Evolutionary conservation across 2,329 filamentous ascomycete genomes (phyloP).

Genomic region (Colletotrichum higginsianum): DNA sequence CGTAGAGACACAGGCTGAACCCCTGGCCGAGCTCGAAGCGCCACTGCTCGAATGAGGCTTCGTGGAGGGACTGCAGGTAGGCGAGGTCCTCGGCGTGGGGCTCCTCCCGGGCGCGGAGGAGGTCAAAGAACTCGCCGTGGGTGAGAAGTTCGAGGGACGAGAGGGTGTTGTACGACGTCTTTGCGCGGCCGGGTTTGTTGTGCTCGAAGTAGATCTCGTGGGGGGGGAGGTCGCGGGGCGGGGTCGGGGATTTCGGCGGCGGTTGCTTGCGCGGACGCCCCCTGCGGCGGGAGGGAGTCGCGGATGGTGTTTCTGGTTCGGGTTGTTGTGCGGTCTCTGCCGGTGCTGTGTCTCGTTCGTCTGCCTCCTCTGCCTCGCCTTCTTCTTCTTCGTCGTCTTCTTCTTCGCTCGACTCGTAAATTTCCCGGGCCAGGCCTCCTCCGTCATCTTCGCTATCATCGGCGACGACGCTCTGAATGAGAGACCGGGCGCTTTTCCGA

Average conservation of each 20-base stretch:
- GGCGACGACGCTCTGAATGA: conserved; percentile 80
- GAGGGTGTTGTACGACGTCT: conserved; percentile 90
- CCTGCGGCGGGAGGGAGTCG: conserved; percentile 65
- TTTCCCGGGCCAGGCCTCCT: conserved; percentile 77
- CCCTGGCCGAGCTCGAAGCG: conserved; percentile 87
- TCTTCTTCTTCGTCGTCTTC: conserved; percentile 50
- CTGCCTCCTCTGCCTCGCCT: conserved; percentile 46
- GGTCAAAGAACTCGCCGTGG: conserved; percentile 91
- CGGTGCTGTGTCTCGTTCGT: conserved; percentile 44
- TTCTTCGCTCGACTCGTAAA: conserved; percentile 72
- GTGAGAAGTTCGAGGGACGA: conserved; percentile 82
- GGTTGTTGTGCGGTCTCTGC: conserved; percentile 52
- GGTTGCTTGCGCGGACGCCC: conserved; percentile 55
- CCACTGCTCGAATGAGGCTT: conserved; percentile 91
- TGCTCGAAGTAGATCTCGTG: conserved; percentile 96
- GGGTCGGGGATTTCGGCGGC: conserved; percentile 76
- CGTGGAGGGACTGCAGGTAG: conserved; percentile 82
- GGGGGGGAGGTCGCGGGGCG: conserved; percentile 84
- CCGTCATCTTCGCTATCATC: conserved; percentile 77
- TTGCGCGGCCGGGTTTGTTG: conserved; percentile 84
- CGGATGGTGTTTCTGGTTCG: conserved; percentile 56
- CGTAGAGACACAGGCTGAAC: conserved; percentile 93
- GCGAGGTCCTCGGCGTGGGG: conserved; percentile 79
- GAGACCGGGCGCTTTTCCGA: conserved; percentile 83
- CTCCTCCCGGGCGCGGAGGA: conserved; percentile 75